Evolutionary conservation across 495 filamentous ascomycete species (phyloP), one percentile per base, ranked within the genome.

Genomic region (Ramalina peruviana): DNA sequence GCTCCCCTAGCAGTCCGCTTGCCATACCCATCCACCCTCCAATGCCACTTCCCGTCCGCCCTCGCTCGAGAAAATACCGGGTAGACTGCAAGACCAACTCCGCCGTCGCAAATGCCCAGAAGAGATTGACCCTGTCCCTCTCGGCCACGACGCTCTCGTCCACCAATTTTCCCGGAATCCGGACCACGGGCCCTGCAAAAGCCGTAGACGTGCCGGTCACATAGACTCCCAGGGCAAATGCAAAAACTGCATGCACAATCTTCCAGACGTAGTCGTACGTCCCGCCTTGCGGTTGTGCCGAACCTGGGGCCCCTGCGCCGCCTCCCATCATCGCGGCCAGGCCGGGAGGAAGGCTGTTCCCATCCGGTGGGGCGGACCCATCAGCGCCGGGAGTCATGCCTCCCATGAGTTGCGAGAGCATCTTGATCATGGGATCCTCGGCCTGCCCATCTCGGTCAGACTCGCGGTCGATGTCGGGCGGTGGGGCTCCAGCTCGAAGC

Each of bases 71-170:
- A 55, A 88, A 74, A 49, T 79, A 80, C 53, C 85, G 68, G 20
- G 75, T 75, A 7, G 74, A 75, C 53, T 84, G 75, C 55, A 94
- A 61, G 27, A 89, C 54, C 48, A 88, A 62, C 69, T 95, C 86
- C 11, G 78, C 84, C 3, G 86, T 88, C 19, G 83, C 80, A 60
- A 95, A 95, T 48, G 83, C 75, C 57, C 82, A 78, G 65, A 92
- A 95, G 20, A 75, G 71, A 41, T 72, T 75, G 19, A 54, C 44
- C 23, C 54, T 49, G 67, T 52, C 48, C 58, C 48, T 42, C 65
- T 56, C 6, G 53, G 51, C 36, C 58, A 42, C 20, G 53, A 47
- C 36, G 51, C 39, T 20, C 58, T 26, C 42, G 49, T 50, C 47
- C 49, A 43, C 49, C 45, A 46, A 23, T 54, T 55, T 46, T 47